phyloP scores from a whole-genome alignment of 345 rosid genomes.

The Triadica sebifera region DNA sequence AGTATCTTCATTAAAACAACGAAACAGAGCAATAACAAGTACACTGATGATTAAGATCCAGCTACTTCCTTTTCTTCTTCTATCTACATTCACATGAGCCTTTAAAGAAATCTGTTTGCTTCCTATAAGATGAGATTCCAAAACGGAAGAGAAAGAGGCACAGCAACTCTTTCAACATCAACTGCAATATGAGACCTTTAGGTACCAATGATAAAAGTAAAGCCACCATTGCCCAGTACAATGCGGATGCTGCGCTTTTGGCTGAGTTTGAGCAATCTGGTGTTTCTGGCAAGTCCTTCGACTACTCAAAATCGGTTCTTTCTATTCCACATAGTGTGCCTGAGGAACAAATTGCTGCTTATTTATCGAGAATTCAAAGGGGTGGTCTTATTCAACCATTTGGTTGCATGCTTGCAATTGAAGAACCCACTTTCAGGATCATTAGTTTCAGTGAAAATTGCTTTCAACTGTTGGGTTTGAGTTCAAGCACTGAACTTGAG shows the following conservation, averaged over 20 bases:
- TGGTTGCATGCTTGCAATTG: slow-evolving; percentile 70
- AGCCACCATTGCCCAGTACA: slow-evolving; percentile 54
- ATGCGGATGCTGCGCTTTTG: slow-evolving; percentile 66
- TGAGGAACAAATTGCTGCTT: slow-evolving; percentile 65
- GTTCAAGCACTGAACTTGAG: slow-evolving; percentile 15
- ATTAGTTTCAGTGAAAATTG: slow-evolving; percentile 66
- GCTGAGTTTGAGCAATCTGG: slow-evolving; percentile 70
- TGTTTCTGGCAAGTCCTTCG: slow-evolving; percentile 61
- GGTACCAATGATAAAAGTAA: slow-evolving; percentile 23
- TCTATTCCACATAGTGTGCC: slow-evolving; percentile 46
- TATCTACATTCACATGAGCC: slow-evolving; percentile 12
- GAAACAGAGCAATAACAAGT: slow-evolving; percentile 12
- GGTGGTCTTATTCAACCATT: slow-evolving; percentile 81
- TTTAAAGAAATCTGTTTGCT: not conserved
- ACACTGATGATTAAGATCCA: slow-evolving; percentile 23
- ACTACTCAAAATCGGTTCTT: slow-evolving; percentile 64
- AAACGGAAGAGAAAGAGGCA: slow-evolving; percentile 17
- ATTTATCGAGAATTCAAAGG: slow-evolving; percentile 65
- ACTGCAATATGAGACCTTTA: slow-evolving; percentile 49
- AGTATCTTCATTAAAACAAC: slow-evolving; percentile 6
- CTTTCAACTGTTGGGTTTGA: slow-evolving; percentile 48
- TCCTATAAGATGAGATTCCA: slow-evolving; percentile 12
- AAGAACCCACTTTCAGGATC: slow-evolving; percentile 59
- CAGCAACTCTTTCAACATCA: slow-evolving; percentile 25
- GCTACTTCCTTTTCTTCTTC: slow-evolving; percentile 6